Evolutionary conservation across 2,329 filamentous ascomycete genomes (phyloP), one percentile per base, ranked within the genome.

Genomic region (Pseudogymnoascus sp.): DNA sequence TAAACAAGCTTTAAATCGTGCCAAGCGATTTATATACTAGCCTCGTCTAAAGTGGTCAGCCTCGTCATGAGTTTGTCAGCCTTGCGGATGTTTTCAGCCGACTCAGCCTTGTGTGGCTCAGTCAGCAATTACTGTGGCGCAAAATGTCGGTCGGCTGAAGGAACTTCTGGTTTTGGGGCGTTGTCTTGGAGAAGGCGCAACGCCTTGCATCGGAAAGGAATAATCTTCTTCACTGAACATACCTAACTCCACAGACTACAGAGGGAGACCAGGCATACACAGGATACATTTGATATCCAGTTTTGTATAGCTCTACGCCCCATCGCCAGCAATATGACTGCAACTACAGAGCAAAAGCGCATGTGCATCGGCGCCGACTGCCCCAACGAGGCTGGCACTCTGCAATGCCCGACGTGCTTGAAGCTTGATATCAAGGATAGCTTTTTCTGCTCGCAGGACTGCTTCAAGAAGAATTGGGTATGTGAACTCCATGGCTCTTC

Each of bases 391-490:
- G 92, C 92, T 63, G 88, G 91, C 65, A 81, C 87, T 62, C 79
- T 99, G 56, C 92, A 97, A 76, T 99, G 94, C 76, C 94, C 94
- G 62, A 97, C 91, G 60, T 99, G 94, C 75, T 82, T 97, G 72
- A 97, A 96, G 78, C 80, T 92, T 50, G 90, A 89, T 62, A 88
- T 87, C 70, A 86, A 92, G 73, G 91, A 94, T 72, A 96, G 91
- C 79, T 97, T 87, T 78, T 99, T 97, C 79, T 99, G 94, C 80
- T 92, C 92, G 28, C 94, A 99, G 76, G 94, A 97, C 70, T 99
- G 94, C 81, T 99, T 99, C 79, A 97, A 97, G 82, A 88, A 87
- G 76, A 99, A 92, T 80, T 99, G 94, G 94, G 94, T 97, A 86
- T 70, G 84, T 67, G 25, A 21, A 25, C 21, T 31, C 44, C 11